Percentiles rank a stretch among this genome's conserved stretches.
phyloP scores from a whole-genome alignment of 164 flowering plant species.

The Santalum album region DNA sequence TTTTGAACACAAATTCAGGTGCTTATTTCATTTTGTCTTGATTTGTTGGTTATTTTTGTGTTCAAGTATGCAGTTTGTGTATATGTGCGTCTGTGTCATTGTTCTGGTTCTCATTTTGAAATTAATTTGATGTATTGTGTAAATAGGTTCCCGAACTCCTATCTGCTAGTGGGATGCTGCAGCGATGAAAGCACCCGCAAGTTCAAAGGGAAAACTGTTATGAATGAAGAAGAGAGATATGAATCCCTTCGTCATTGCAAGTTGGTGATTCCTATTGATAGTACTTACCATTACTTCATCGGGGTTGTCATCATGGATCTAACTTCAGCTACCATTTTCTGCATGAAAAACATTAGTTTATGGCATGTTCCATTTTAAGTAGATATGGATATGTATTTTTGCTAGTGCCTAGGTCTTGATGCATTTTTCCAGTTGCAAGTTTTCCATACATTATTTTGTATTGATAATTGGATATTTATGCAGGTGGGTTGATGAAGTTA shows the following conservation, averaged over 20 bases:
- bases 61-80: not conserved
- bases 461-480: not conserved
- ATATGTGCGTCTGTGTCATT: not conserved
- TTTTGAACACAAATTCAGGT: too few relatives aligned
- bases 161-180: constrained; percentile 90
- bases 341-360: too few relatives aligned
- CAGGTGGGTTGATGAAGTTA: constrained; percentile 99
- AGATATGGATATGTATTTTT: too few relatives aligned
- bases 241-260: constrained; percentile 98
- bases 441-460: too few relatives aligned
- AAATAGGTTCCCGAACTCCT: constrained; percentile 76
- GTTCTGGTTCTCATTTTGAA: not conserved
- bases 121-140: not conserved
- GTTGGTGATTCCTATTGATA: constrained; percentile 20
- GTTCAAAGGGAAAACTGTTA: constrained; percentile 92
- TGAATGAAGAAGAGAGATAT: constrained; percentile 74
- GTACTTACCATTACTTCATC: not conserved
- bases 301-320: not conserved
- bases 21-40: too few relatives aligned
- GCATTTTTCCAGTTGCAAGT: too few relatives aligned
- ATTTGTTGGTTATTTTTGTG: not conserved
- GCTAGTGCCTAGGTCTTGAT: too few relatives aligned
- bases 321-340: too few relatives aligned
- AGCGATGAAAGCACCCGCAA: constrained; percentile 72
- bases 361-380: too few relatives aligned